Percentiles rank a stretch among this genome's conserved stretches.
phyloP scores from a whole-genome alignment of 2,329 filamentous ascomycete species.

The Neopestalotiopsis sp. region DNA sequence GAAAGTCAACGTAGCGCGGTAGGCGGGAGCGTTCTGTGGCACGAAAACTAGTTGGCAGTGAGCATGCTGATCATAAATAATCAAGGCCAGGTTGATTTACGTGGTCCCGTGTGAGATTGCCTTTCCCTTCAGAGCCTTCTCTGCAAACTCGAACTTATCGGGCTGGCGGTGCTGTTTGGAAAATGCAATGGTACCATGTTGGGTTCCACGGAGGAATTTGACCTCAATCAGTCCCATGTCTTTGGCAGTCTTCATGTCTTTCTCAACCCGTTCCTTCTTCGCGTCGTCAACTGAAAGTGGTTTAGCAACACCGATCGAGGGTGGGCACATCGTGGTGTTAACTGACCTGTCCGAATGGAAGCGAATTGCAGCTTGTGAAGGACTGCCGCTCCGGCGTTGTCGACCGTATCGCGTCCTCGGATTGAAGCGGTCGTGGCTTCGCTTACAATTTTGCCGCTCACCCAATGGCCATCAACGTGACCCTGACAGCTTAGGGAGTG shows the following conservation, averaged over 20 bases:
- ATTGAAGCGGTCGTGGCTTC: background rate
- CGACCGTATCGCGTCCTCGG: background rate
- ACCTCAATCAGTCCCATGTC: constrained; percentile 36
- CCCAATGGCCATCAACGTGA: constrained; percentile 31
- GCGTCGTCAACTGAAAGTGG: constrained; percentile 30
- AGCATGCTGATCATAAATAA: background rate
- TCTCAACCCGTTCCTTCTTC: constrained; percentile 30
- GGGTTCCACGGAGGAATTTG: constrained; percentile 22
- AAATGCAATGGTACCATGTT: background rate
- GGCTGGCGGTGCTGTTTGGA: background rate
- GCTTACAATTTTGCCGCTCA: constrained; percentile 18
- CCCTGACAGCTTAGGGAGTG: constrained; percentile 24
- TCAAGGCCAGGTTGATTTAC: constrained; percentile 25
- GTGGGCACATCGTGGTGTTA: background rate
- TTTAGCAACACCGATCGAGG: background rate
- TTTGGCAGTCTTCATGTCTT: constrained; percentile 29
- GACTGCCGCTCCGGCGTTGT: constrained; percentile 16
- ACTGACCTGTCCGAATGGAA: constrained; percentile 32
- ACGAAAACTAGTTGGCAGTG: constrained; percentile 4
- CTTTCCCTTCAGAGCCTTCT: constrained; percentile 41
- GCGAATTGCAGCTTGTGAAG: constrained; percentile 32
- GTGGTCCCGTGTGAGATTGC: constrained; percentile 39
- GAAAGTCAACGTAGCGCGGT: background rate
- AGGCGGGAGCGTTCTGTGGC: background rate
- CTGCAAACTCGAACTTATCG: constrained; percentile 32